Evolutionary conservation across 2,329 filamentous ascomycete genomes (phyloP).

Genomic region (Venturia pyrina): DNA sequence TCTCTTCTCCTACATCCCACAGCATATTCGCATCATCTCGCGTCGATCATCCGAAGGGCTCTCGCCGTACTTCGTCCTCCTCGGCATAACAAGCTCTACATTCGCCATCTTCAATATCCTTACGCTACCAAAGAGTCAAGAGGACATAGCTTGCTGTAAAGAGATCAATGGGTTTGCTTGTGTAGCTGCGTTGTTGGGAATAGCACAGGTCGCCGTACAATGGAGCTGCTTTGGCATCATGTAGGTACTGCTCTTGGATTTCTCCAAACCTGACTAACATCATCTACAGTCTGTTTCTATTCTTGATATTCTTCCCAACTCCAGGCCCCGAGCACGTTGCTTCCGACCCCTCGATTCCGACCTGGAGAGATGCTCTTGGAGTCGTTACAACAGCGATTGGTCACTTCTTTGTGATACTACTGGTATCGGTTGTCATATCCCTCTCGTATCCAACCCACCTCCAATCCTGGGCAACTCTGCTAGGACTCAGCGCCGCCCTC

Average conservation of each 20-base stretch:
- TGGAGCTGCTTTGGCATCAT: constrained; percentile 89
- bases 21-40: constrained; percentile 83
- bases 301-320: constrained; percentile 77
- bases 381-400: constrained; percentile 64
- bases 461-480: constrained; percentile 70
- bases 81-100: constrained; percentile 85
- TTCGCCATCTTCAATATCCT: constrained; percentile 89
- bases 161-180: constrained; percentile 75
- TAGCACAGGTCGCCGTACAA: constrained; percentile 83
- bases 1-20: constrained; percentile 84
- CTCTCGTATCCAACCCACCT: constrained; percentile 54
- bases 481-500: constrained; percentile 68
- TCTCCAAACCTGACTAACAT: not conserved
- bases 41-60: constrained; percentile 85
- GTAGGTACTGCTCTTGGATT: constrained; percentile 41
- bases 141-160: constrained; percentile 77
- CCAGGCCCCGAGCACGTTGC: constrained; percentile 21
- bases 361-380: constrained; percentile 67
- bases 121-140: constrained; percentile 69
- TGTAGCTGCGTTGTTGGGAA: constrained; percentile 73
- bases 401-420: constrained; percentile 62
- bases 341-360: constrained; percentile 32
- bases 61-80: constrained; percentile 86
- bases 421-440: constrained; percentile 56
- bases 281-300: constrained; percentile 66